Conservation (phyloP, 225 moss, liverwort and hornwort genomes). For the Polytrichum formosum region DNA sequence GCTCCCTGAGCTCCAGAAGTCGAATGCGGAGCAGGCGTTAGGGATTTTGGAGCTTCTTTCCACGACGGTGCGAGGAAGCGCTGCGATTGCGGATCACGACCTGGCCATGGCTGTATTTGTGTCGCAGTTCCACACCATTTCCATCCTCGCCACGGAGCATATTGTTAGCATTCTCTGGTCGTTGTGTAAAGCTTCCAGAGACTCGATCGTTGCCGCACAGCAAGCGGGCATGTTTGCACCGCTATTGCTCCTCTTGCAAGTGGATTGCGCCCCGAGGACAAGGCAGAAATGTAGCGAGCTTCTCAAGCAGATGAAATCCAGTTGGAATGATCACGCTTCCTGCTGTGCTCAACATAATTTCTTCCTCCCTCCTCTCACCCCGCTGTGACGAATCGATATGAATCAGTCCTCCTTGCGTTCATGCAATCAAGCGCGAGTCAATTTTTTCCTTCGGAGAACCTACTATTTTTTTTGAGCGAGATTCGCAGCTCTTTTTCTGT, state of each 20-base stretch:
- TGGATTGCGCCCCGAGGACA: slow-evolving; percentile 62
- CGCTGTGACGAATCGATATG: not conserved
- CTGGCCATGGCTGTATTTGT: slow-evolving; percentile 77
- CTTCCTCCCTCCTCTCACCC: slow-evolving; percentile 44
- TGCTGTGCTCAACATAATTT: slow-evolving; percentile 26
- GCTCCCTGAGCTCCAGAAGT: slow-evolving; percentile 61
- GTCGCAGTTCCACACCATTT: slow-evolving; percentile 66
- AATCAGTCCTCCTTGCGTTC: too few species aligned
- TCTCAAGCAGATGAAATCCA: slow-evolving; percentile 50
- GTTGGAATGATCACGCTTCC: slow-evolving; percentile 32
- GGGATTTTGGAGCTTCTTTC: slow-evolving; percentile 66
- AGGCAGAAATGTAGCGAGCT: slow-evolving; percentile 72
- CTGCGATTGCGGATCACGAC: slow-evolving; percentile 65
- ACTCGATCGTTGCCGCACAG: slow-evolving; percentile 64
- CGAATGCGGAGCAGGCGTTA: slow-evolving; percentile 76
- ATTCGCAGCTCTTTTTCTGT: slow-evolving; percentile 17
- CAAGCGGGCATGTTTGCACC: slow-evolving; percentile 75
- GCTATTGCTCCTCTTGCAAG: slow-evolving; percentile 68
- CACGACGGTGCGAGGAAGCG: slow-evolving; percentile 50
- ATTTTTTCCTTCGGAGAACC: too few species aligned
- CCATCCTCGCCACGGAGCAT: slow-evolving; percentile 63
- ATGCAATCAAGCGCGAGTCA: too few species aligned
- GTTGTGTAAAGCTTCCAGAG: slow-evolving; percentile 60
- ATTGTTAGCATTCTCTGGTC: slow-evolving; percentile 85
- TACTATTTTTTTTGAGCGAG: too few species aligned